Evolutionary conservation across 768 basidiomycete species (phyloP), one percentile per base, ranked within the genome.

Genomic region (Lactarius quietus): DNA sequence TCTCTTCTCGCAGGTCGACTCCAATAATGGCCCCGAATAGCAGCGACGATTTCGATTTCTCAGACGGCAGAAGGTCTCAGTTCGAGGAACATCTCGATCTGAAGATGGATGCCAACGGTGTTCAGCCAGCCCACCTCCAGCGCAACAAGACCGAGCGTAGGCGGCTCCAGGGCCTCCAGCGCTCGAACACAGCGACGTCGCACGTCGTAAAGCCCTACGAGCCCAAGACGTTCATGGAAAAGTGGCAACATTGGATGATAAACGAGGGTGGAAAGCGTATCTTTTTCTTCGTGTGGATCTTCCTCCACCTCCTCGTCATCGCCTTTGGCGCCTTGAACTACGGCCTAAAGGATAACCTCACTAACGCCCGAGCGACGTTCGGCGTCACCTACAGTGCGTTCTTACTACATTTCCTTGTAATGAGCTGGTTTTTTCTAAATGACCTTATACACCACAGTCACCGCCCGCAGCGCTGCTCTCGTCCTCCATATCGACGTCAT

Each of bases 401-500:
- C 6, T 53, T 62, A 23, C 31, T 26, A 23, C 12, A 8, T 57
- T 59, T 36, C 8, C 51, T 31, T 31, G 9, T 9, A 45, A 43
- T 38, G 12, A 23, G 41, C 28, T 17, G 8, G 7, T 23, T 35
- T 31, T 48, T 14, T 38, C 55, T 56, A 15, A 56, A 26, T 20
- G 10, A 51, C 38, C 23, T 17, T 51, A 23, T 51, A 3, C 10
- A n/a, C 26, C 20, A 14, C 69, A 95, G 94, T 87, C 52, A 89
- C 92, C 69, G 94, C 95, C 56, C 88, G 94, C 75, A 77, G 88
- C 3, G 90, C 95, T 51, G 96, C 95, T 6, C 86, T 97, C 53
- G 86, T 95, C 57, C 84, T 97, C 10, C 93, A 97, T 71, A 82
- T 96, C 71, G 92, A 97, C 76, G 88, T 93, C 65, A 86, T 92